phyloP scores from a whole-genome alignment of 139 green algal species.

The Chlamydomonas asymmetrica region DNA sequence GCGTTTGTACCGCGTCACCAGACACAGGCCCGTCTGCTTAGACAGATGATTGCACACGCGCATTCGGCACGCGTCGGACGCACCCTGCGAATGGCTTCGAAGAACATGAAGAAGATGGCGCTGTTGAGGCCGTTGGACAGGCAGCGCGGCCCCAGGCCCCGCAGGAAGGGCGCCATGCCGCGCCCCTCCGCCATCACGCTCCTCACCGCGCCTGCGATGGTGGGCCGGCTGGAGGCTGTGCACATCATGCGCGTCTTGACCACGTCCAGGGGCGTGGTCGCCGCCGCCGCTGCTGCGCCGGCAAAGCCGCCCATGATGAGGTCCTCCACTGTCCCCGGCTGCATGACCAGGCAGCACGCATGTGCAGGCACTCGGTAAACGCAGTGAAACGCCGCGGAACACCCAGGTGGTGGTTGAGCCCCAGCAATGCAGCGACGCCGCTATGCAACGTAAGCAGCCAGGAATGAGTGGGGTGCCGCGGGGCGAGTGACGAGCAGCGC shows the following conservation, averaged over 20 bases:
- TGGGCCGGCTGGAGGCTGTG: slow-evolving; percentile 64
- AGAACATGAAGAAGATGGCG: slow-evolving; percentile 92
- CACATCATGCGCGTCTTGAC: slow-evolving; percentile 96
- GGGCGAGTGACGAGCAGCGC: too few relatives aligned
- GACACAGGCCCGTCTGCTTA: too few relatives aligned
- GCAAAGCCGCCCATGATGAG: slow-evolving; percentile 76
- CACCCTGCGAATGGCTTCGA: too few relatives aligned
- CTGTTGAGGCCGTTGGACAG: slow-evolving; percentile 89
- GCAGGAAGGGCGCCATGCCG: slow-evolving; percentile 58
- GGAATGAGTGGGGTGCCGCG: too few relatives aligned
- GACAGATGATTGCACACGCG: too few relatives aligned
- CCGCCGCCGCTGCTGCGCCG: slow-evolving; percentile 81
- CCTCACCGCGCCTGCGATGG: slow-evolving; percentile 48
- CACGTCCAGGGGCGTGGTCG: slow-evolving; percentile 93
- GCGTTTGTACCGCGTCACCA: too few relatives aligned
- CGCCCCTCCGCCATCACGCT: slow-evolving; percentile 46
- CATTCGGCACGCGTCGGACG: too few relatives aligned
- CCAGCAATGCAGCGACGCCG: too few relatives aligned
- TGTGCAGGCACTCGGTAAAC: too few relatives aligned
- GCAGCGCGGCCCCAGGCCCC: slow-evolving; percentile 76
- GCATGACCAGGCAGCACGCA: background rate
- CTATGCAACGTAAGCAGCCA: too few relatives aligned
- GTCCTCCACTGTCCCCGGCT: slow-evolving; percentile 67
- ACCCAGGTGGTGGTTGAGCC: too few relatives aligned
- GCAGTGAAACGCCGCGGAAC: too few relatives aligned